Percentiles rank a stretch among this genome's conserved stretches.
Conservation (phyloP, 2,329 filamentous ascomycete species). For the Aspergillus hiratsukae region DNA sequence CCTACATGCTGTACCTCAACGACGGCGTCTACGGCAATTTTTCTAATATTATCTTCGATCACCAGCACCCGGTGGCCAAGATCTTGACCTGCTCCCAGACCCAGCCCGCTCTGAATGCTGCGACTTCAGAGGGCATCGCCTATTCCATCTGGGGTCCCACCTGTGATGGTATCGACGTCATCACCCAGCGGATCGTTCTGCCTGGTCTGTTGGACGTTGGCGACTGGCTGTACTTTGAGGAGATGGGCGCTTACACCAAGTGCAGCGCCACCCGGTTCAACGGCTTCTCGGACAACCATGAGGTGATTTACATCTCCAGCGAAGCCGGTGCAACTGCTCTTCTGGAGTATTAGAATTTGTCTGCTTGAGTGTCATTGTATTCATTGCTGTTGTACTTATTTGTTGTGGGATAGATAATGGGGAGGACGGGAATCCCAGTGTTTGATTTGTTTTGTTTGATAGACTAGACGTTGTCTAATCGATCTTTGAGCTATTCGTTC, state of each 20-base stretch:
- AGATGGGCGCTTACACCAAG: slow-evolving; percentile 98
- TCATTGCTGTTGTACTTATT: slow-evolving; percentile 1
- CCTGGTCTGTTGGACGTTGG: slow-evolving; percentile 77
- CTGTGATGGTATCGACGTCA: slow-evolving; percentile 95
- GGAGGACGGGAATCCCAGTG: not conserved
- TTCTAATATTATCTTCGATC: slow-evolving; percentile 98
- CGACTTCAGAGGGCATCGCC: slow-evolving; percentile 54
- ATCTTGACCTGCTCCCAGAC: slow-evolving; percentile 64
- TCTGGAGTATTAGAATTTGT: slow-evolving; percentile 44
- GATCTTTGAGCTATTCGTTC: not conserved
- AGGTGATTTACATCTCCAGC: slow-evolving; percentile 91
- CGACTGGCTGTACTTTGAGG: slow-evolving; percentile 97
- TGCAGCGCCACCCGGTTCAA: slow-evolving; percentile 98
- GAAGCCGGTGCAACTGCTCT: slow-evolving; percentile 81
- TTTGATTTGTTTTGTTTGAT: slow-evolving; percentile 1
- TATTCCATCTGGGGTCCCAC: slow-evolving; percentile 99
- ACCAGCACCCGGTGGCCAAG: slow-evolving; percentile 84
- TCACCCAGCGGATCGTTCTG: slow-evolving; percentile 75
- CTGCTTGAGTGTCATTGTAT: not conserved
- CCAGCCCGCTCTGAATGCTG: slow-evolving; percentile 49
- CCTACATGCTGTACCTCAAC: slow-evolving; percentile 97
- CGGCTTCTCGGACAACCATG: slow-evolving; percentile 87
- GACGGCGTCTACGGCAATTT: slow-evolving; percentile 98
- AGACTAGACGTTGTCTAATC: slow-evolving; percentile 1
- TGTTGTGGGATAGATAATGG: slow-evolving; percentile 4